Percentiles rank a stretch among this genome's conserved stretches.
Conservation (phyloP, 148 eudicot species). For the Silene conica region DNA sequence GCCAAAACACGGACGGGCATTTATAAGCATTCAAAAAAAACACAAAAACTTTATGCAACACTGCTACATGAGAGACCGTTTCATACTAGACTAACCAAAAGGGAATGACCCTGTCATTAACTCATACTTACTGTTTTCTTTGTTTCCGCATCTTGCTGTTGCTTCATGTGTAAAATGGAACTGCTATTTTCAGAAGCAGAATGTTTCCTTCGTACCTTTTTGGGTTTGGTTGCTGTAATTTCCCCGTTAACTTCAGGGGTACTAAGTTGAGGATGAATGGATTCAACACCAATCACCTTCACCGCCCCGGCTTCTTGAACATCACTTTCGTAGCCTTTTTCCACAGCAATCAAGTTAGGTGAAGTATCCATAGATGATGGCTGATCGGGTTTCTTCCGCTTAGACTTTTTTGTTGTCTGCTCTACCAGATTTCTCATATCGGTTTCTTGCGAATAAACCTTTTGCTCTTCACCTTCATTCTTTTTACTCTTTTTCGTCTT, state of each 20-base stretch:
- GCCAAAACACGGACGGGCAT: background rate
- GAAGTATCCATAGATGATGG: conserved; percentile 31
- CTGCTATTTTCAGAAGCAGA: conserved; percentile 17
- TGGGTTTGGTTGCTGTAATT: conserved; percentile 18
- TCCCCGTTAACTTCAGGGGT: conserved; percentile 16
- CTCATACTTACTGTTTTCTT: conserved; percentile 4
- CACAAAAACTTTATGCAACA: no score
- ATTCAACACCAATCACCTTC: conserved; percentile 12
- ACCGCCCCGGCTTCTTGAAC: conserved; percentile 1
- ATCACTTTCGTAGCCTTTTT: conserved; percentile 25
- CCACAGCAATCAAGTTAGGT: conserved; percentile 12
- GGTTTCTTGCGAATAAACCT: background rate
- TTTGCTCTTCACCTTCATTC: background rate
- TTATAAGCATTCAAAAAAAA: background rate
- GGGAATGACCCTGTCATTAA: background rate
- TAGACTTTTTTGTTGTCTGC: conserved; percentile 6
- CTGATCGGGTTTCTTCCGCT: conserved; percentile 17
- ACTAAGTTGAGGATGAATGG: conserved; percentile 16
- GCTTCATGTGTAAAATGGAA: conserved; percentile 11
- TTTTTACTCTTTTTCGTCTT: conserved; percentile 8
- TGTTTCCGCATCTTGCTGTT: conserved; percentile 10
- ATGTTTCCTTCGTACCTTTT: conserved; percentile 25
- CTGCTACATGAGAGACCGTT: no score
- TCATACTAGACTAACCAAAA: background rate
- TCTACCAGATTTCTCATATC: background rate